Conservation (phyloP, 805 yeast genomes). For the Peterozyma xylosa region DNA sequence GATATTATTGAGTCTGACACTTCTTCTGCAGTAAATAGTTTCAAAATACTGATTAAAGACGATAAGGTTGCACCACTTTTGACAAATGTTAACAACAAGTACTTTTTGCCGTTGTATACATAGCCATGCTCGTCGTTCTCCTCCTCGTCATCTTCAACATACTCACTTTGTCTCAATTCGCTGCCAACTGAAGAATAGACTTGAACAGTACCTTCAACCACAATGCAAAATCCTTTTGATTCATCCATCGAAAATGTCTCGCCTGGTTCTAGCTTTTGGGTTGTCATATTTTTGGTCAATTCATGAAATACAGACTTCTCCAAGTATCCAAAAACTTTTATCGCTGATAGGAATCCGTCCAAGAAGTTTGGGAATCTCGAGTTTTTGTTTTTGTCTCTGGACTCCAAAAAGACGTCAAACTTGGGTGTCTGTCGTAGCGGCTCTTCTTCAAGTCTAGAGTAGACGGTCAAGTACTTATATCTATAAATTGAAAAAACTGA, state of each 20-base stretch:
- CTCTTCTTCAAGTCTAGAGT: conserved; percentile 48
- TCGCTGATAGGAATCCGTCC: conserved; percentile 85
- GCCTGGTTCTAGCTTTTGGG: conserved; percentile 71
- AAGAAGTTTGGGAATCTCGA: conserved; percentile 56
- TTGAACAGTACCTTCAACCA: conserved; percentile 85
- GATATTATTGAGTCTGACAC: background rate
- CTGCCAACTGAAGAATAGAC: conserved; percentile 54
- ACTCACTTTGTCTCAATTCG: conserved; percentile 12
- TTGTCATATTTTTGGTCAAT: conserved; percentile 83
- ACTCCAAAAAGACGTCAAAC: conserved; percentile 37
- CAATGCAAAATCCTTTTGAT: conserved; percentile 74
- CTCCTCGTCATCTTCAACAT: conserved; percentile 16
- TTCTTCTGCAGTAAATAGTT: conserved; percentile 52
- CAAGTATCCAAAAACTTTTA: conserved; percentile 88
- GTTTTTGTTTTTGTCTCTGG: conserved; percentile 27
- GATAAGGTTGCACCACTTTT: conserved; percentile 82
- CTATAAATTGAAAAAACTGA: conserved; percentile 43
- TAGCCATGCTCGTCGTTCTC: conserved; percentile 27
- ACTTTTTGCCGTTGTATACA: conserved; percentile 48
- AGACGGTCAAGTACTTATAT: conserved; percentile 55
- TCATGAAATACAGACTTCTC: conserved; percentile 90
- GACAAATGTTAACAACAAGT: conserved; percentile 72
- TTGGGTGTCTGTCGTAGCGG: conserved; percentile 34
- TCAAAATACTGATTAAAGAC: conserved; percentile 72
- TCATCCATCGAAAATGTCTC: conserved; percentile 71